phyloP scores from a whole-genome alignment of 1,284 basidiomycete genomes.

The Microbotryum scabiosae region DNA sequence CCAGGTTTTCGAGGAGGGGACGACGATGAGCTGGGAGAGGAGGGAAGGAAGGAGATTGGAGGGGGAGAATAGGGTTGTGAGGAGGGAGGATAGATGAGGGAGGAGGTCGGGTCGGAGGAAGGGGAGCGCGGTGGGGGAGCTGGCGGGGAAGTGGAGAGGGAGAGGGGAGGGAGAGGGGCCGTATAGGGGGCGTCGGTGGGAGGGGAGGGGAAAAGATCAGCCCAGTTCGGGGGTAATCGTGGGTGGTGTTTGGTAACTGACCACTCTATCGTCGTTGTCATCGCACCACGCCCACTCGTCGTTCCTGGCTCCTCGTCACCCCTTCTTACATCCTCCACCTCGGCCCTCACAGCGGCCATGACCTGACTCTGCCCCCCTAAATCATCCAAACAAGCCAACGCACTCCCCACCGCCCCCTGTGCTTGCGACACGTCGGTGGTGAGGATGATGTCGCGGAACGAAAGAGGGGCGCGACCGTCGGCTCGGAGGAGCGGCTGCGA shows the following conservation, averaged over 20 bases:
- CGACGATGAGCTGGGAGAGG: constrained; percentile 26
- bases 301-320: constrained; percentile 6
- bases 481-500: constrained; percentile 9
- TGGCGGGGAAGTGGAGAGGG: neutral
- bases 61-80: constrained; percentile 22
- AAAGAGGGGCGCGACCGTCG: constrained; percentile 22
- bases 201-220: neutral
- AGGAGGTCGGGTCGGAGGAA: constrained; percentile 18
- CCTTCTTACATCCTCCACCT: constrained; percentile 16
- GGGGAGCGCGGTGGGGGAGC: constrained; percentile 20
- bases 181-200: neutral
- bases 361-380: constrained; percentile 17
- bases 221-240: too few relatives aligned
- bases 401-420: constrained; percentile 23
- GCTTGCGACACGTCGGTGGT: constrained; percentile 19
- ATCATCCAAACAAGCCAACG: constrained; percentile 13
- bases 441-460: constrained; percentile 26
- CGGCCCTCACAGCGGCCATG: constrained; percentile 25
- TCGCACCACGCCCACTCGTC: neutral
- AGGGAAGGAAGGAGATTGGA: constrained; percentile 15
- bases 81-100: constrained; percentile 21
- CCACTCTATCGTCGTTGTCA: constrained; percentile 24
- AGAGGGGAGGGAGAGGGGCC: neutral
- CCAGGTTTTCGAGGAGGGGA: constrained; percentile 24
- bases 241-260: too few relatives aligned